Conservation (phyloP, 768 basidiomycete species). For the Lentinula boryana region DNA sequence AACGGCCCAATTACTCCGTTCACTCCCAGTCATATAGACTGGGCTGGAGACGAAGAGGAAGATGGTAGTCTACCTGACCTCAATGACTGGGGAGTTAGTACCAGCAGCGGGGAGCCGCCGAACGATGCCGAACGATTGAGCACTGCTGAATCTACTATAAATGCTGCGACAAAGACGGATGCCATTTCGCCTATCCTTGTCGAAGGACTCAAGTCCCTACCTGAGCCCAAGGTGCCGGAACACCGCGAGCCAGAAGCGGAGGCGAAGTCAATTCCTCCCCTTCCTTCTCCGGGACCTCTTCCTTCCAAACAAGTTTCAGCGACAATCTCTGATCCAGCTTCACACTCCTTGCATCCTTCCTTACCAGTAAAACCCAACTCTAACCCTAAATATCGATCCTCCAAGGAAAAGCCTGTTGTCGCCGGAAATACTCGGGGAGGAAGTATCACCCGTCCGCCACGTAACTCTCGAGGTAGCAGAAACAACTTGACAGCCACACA, state of each 20-base stretch:
- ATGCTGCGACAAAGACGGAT: slow-evolving; percentile 23
- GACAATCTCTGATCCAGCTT: neutral
- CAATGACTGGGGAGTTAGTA: slow-evolving; percentile 77
- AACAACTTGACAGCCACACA: neutral
- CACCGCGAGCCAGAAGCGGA: slow-evolving; percentile 6
- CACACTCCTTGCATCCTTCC: slow-evolving; percentile 33
- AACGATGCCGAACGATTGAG: neutral
- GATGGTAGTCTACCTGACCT: slow-evolving; percentile 79
- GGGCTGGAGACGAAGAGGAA: slow-evolving; percentile 86
- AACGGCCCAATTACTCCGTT: slow-evolving; percentile 58
- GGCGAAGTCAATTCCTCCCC: neutral
- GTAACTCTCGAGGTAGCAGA: neutral
- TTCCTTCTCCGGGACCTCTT: slow-evolving; percentile 4
- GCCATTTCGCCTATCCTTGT: slow-evolving; percentile 66
- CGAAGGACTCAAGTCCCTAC: slow-evolving; percentile 55
- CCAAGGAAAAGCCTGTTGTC: slow-evolving; percentile 17
- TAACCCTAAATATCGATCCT: slow-evolving; percentile 10
- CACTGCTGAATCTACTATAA: neutral
- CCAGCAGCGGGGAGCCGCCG: slow-evolving; percentile 20
- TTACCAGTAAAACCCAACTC: slow-evolving; percentile 40
- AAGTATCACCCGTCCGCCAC: neutral
- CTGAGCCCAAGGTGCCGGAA: slow-evolving; percentile 31
- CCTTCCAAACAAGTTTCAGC: slow-evolving; percentile 2
- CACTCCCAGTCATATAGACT: slow-evolving; percentile 72
- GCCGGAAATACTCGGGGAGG: slow-evolving; percentile 10